phyloP scores from a whole-genome alignment of 176 grass and related monocot genomes.

The Lolium rigidum region DNA sequence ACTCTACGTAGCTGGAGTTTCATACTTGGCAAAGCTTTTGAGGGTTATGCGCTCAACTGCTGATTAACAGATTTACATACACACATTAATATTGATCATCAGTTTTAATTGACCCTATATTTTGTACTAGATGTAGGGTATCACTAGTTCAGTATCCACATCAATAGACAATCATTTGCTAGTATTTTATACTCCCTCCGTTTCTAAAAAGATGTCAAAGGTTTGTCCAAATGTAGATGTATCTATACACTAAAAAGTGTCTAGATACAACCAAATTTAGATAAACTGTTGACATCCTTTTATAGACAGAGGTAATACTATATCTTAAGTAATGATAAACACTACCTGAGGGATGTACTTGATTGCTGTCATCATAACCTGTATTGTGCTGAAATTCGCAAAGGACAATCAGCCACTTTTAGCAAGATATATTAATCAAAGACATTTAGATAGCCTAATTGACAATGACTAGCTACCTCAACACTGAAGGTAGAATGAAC shows the following conservation, averaged over 20 bases:
- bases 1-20: not conserved
- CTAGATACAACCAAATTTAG: too few species aligned
- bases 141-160: not conserved
- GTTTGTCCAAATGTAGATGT: too few species aligned
- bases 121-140: not conserved
- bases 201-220: too few species aligned
- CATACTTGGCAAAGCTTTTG: not conserved
- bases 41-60: not conserved
- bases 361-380: constrained; percentile 93
- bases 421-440: not conserved
- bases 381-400: constrained; percentile 84
- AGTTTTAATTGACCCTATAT: not conserved
- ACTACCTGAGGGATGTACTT: constrained; percentile 99
- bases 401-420: constrained; percentile 14
- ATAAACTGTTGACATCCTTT: too few species aligned
- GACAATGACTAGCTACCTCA: not conserved
- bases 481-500: constrained; percentile 19
- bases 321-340: constrained; percentile 8
- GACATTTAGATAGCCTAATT: not conserved
- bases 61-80: constrained; percentile 4
- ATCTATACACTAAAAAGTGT: too few species aligned
- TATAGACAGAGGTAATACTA: not conserved
- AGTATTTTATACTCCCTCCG: not conserved
- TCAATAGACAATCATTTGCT: not conserved
- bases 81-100: not conserved